Base-by-base conservation (phyloP, 2,329 filamentous ascomycete species). In the Tolypocladium capitatum region DNA sequence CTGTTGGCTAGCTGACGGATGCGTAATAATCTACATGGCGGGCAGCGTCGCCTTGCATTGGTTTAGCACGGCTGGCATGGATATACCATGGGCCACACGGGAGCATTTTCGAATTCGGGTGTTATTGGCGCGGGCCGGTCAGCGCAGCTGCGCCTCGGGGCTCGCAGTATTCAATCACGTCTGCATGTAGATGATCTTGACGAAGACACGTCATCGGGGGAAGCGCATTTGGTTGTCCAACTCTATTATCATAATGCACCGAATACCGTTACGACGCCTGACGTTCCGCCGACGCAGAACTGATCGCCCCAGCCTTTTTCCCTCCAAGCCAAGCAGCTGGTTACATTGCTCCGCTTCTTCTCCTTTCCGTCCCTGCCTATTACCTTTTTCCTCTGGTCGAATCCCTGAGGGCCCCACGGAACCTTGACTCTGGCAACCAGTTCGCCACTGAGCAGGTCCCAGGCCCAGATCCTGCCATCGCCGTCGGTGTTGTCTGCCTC, bases 401-500 rank as follows among this genome's bases (percentile, higher is more conserved):
- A 65, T 3, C 69, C 71, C n/a, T 60, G 58, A 4, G 74, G 73
- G 1, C 76, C 75, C 76, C 76, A 79, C 0, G 77, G 75, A 4
- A 78, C 69, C 33, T 62, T 66, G 6, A 95, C 66, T 53, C 71
- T 78, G 31, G 84, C 78, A 49, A 79, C 71, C 45, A 85, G 61
- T 47, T 81, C 76, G 1, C 87, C 90, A 6, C 76, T 83, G 47
- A 95, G 63, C 20, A 94, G 68, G 67, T 96, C 89, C 91, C 91
- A 97, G 1, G 80, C 86, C 69, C 83, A 82, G 8, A 89, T 66
- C 57, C 73, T 72, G 2, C 84, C 85, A 51, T 83, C 71, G 3
- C 67, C 68, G 44, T 52, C 50, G 2, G 47, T 36, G 20, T 48
- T 41, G n/a, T 47, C 58, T 35, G 53, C 30, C 30, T 56, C 60